Evolutionary conservation across 2,329 filamentous ascomycete genomes (phyloP).

Genomic region (Epicoccum nigrum): DNA sequence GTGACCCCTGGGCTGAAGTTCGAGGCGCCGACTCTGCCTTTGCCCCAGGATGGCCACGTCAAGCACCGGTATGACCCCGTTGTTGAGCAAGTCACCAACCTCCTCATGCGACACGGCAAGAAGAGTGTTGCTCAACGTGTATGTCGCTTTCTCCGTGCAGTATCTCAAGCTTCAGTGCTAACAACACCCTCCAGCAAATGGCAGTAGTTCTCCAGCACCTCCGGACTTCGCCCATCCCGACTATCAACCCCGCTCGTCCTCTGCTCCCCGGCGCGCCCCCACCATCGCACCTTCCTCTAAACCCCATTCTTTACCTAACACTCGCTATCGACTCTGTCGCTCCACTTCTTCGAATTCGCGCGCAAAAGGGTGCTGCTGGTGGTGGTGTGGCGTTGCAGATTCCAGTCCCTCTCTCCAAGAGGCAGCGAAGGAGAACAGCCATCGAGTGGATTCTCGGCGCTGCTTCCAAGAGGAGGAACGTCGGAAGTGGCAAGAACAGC

Average conservation of each 20-base stretch:
- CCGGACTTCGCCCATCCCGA: constrained; percentile 81
- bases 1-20: constrained; percentile 72
- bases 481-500: constrained; percentile 71
- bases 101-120: constrained; percentile 92
- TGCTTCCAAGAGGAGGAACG: constrained; percentile 77
- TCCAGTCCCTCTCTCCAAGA: constrained; percentile 74
- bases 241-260: constrained; percentile 71
- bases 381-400: constrained; percentile 85
- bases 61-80: constrained; percentile 86
- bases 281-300: constrained; percentile 78
- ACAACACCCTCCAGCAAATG: constrained; percentile 70
- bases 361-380: constrained; percentile 78
- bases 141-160: constrained; percentile 42
- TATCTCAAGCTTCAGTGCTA: constrained; percentile 1
- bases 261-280: constrained; percentile 80
- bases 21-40: constrained; percentile 69
- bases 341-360: constrained; percentile 80
- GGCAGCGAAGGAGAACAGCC: constrained; percentile 78
- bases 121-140: constrained; percentile 88
- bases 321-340: constrained; percentile 92
- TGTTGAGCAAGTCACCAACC: constrained; percentile 83
- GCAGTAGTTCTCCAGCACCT: constrained; percentile 79
- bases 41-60: constrained; percentile 68
- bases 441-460: constrained; percentile 88
- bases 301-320: constrained; percentile 87